A percentile compares a stretch with the other conserved stretches of the same genome.
Conservation (phyloP, 129 eudicot genomes). For the Smallanthus sonchifolius region DNA sequence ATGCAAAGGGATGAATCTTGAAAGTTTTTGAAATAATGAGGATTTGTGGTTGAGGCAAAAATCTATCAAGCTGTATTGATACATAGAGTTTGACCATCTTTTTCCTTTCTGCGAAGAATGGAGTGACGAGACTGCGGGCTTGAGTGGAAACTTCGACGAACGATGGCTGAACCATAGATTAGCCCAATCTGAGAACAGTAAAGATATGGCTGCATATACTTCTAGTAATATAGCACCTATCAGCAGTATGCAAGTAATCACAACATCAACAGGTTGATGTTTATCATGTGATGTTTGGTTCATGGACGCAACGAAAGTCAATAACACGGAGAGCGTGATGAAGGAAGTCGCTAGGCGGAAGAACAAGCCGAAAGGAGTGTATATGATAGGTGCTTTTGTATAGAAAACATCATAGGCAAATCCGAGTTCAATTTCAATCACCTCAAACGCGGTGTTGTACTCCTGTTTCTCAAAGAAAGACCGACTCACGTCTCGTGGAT, state of each 20-base stretch:
- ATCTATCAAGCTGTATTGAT: slow-evolving; percentile 36
- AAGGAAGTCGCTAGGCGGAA: slow-evolving; percentile 17
- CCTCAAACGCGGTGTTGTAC: slow-evolving; percentile 23
- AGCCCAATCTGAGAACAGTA: slow-evolving; percentile 34
- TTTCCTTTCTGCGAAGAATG: slow-evolving; percentile 10
- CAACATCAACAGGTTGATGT: slow-evolving; percentile 8
- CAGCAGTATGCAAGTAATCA: slow-evolving; percentile 30
- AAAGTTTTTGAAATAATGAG: not conserved
- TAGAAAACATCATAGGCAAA: slow-evolving; percentile 38
- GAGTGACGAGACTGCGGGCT: not conserved
- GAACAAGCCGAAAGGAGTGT: slow-evolving; percentile 25
- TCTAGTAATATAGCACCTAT: slow-evolving; percentile 37
- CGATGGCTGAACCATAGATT: slow-evolving; percentile 25
- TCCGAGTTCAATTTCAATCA: slow-evolving; percentile 42
- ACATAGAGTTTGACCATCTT: slow-evolving; percentile 48
- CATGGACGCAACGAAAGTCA: slow-evolving; percentile 4
- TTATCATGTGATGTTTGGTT: not conserved
- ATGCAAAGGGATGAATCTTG: not conserved
- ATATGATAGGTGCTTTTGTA: slow-evolving; percentile 30
- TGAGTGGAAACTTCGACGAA: slow-evolving; percentile 11
- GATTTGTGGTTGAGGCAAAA: slow-evolving; percentile 29
- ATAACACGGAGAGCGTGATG: slow-evolving; percentile 1
- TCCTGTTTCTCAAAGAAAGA: slow-evolving; percentile 16
- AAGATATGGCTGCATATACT: slow-evolving; percentile 23
- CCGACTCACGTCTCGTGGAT: slow-evolving; percentile 34